Evolutionary conservation across 331 rosid species (phyloP), one percentile per base, ranked within the genome.

Genomic region (Cydonia oblonga): DNA sequence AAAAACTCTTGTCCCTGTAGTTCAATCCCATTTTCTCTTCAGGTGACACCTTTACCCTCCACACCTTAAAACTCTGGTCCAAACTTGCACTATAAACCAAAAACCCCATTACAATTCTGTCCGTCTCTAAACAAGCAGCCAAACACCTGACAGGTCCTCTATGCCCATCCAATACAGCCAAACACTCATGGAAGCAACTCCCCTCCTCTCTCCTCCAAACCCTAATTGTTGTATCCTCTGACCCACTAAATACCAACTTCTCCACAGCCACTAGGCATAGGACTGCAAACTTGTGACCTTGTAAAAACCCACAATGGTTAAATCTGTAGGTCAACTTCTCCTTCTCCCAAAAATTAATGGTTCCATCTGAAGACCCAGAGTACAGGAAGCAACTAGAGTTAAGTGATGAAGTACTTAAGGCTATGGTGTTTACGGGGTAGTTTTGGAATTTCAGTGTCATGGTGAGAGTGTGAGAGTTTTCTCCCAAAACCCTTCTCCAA

Each of bases 101-200:
- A 51, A 87, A 82, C 3, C 92, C 87, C 75, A 70, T 78, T 25
- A 86, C 90, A 24, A 86, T 83, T 61, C 75, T 80, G 10, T 89
- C 96, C 56, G 80, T 84, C 76, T 93, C 96, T 56, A 87, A 79
- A 63, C 84, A 87, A 7, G 95, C 91, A 23, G 87, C 91, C 71
- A 93, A 75, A 70, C 96, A 89, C 24, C 85, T 83, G 56, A 93
- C 97, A 1, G 97, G 97, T 3, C 96, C 98, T 38, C 93, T 84
- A 38, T 91, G 98, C 6, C 98, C 97, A 26, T 93, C 97, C 30
- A 93, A 69, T 66, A 93, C 93, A 0, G 84, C 83, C 76, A 91
- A 54, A 70, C 96, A 91, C 35, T 86, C 90, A 79, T 91, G n/a
- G n/a, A 84, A 86, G 58, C 85, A 87, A 22, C 86, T 80, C 19